phyloP scores from a whole-genome alignment of 139 green algal species.

The Protoeuglena noctilucae region DNA sequence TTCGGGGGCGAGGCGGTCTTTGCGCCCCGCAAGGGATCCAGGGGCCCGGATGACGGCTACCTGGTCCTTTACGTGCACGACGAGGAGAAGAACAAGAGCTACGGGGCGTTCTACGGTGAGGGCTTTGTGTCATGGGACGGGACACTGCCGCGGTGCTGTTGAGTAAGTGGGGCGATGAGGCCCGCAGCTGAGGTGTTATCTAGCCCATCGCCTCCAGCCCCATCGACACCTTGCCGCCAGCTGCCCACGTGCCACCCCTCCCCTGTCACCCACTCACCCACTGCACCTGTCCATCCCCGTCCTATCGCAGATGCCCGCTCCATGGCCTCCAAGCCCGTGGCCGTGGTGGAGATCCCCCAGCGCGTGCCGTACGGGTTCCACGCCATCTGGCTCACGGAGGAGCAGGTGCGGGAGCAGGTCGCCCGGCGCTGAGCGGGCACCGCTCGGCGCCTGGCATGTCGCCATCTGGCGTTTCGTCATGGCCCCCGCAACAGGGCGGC shows the following conservation, averaged over 20 bases:
- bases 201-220: neutral
- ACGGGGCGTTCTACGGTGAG: conserved; percentile 1
- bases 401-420: conserved; percentile 13
- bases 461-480: too few species aligned
- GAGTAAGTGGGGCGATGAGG: neutral
- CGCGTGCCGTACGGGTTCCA: conserved; percentile 59
- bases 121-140: conserved; percentile 1
- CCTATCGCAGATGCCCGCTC: conserved; percentile 36
- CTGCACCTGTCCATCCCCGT: neutral
- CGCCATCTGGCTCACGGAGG: conserved; percentile 27
- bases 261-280: too few species aligned
- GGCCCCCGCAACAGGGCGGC: too few species aligned
- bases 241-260: neutral
- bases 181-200: neutral
- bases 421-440: too few species aligned
- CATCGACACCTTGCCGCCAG: neutral
- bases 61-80: conserved; percentile 51
- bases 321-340: conserved; percentile 38
- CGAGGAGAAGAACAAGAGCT: too few species aligned
- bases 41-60: conserved; percentile 40
- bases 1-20: conserved; percentile 54
- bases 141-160: neutral
- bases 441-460: too few species aligned
- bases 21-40: conserved; percentile 20
- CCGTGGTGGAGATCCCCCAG: conserved; percentile 32